Conservation (phyloP, 2,329 filamentous ascomycete species). For the Celoporthe dispersa region DNA sequence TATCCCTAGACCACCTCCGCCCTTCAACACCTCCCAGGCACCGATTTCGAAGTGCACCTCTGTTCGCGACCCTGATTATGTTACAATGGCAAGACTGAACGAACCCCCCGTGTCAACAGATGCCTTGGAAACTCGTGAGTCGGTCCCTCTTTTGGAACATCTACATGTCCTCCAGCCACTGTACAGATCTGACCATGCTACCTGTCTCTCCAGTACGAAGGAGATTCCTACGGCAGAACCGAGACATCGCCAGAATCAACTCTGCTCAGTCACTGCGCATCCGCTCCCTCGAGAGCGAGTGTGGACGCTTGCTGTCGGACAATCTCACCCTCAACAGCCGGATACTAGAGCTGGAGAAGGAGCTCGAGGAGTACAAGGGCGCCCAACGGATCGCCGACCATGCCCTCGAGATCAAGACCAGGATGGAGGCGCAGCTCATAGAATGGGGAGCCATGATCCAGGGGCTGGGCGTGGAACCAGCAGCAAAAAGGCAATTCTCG, state of each 20-base stretch:
- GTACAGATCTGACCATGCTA: conserved; percentile 30
- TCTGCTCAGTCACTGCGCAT: conserved; percentile 78
- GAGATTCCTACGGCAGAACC: conserved; percentile 80
- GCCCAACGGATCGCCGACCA: conserved; percentile 66
- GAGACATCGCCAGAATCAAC: conserved; percentile 80
- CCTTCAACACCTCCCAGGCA: neutral
- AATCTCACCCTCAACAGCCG: conserved; percentile 75
- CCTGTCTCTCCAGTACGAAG: conserved; percentile 65
- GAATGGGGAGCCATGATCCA: conserved; percentile 72
- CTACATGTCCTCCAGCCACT: conserved; percentile 7
- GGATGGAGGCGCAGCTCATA: conserved; percentile 72
- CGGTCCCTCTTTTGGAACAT: conserved; percentile 23
- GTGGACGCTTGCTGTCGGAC: conserved; percentile 74
- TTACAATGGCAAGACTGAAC: conserved; percentile 79
- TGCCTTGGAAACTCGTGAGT: conserved; percentile 72
- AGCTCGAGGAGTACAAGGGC: conserved; percentile 66
- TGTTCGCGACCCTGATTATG: conserved; percentile 37
- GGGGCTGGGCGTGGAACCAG: conserved; percentile 65
- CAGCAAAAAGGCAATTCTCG: conserved; percentile 49
- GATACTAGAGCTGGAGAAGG: conserved; percentile 70
- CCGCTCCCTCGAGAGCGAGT: conserved; percentile 75
- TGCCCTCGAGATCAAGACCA: conserved; percentile 69
- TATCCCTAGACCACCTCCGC: conserved; percentile 23
- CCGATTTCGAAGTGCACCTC: neutral
- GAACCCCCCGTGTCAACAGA: conserved; percentile 72